Evolutionary conservation across 352 stramenopile genomes (phyloP).

Genomic region (Phytopythium delawarense): DNA sequence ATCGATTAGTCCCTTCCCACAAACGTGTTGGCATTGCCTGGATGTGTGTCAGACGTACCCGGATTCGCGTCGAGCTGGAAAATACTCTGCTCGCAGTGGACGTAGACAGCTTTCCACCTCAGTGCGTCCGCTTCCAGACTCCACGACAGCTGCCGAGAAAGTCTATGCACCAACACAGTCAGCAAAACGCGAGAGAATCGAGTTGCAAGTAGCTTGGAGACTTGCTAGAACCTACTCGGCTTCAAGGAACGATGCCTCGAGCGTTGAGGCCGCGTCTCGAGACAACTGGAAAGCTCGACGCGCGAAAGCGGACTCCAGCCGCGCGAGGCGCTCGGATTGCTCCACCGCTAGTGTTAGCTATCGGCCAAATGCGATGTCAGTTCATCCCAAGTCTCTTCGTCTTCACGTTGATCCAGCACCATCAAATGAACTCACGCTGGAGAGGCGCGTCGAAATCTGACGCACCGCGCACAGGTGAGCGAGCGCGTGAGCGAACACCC

Average conservation of each 20-base stretch:
- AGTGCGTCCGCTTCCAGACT: slow-evolving; percentile 29
- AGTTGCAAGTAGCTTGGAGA: neutral
- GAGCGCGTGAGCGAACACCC: slow-evolving; percentile 5
- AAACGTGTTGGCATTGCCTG: too few relatives aligned
- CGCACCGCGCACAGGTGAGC: slow-evolving; percentile 22
- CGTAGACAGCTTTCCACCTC: slow-evolving; percentile 47
- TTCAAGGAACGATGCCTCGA: slow-evolving; percentile 3
- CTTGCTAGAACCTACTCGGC: slow-evolving; percentile 17
- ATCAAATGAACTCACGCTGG: slow-evolving; percentile 14
- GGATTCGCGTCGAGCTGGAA: slow-evolving; percentile 47
- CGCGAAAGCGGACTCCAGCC: slow-evolving; percentile 31
- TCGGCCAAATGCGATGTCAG: neutral
- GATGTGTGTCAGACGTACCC: slow-evolving; percentile 16
- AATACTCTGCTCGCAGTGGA: slow-evolving; percentile 34
- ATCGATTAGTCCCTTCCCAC: neutral
- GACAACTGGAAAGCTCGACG: slow-evolving; percentile 30
- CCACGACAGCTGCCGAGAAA: slow-evolving; percentile 37
- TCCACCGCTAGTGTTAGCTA: slow-evolving; percentile 44
- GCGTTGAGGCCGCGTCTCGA: slow-evolving; percentile 3
- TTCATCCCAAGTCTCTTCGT: neutral
- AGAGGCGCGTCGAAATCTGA: slow-evolving; percentile 24
- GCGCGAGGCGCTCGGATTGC: slow-evolving; percentile 25
- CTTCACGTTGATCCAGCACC: too few relatives aligned
- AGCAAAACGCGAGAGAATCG: neutral
- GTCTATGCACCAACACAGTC: slow-evolving; percentile 14